A percentile compares a stretch with the other conserved stretches of the same genome.
Evolutionary conservation across 2,329 filamentous ascomycete species (phyloP).

Genomic region (Byssoonygena ceratinophila): DNA sequence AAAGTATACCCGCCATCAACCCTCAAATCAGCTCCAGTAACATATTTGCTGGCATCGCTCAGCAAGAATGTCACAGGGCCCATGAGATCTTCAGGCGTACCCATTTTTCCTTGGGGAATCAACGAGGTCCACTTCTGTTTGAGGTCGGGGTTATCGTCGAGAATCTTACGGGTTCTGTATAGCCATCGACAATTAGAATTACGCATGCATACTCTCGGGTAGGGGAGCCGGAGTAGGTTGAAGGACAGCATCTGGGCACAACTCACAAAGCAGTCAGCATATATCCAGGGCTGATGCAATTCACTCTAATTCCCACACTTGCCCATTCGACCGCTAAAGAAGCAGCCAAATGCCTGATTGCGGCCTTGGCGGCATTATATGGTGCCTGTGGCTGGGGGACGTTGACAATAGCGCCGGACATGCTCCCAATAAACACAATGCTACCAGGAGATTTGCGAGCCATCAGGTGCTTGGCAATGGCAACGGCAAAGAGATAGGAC

Average conservation of each 20-base stretch:
- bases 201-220: not conserved
- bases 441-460: constrained; percentile 65
- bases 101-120: constrained; percentile 91
- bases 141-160: constrained; percentile 84
- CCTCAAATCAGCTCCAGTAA: constrained; percentile 64
- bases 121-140: constrained; percentile 83
- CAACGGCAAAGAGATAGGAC: constrained; percentile 77
- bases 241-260: constrained; percentile 16
- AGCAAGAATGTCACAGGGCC: constrained; percentile 80
- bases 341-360: constrained; percentile 74
- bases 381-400: constrained; percentile 87
- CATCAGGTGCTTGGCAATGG: constrained; percentile 81
- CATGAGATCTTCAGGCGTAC: constrained; percentile 81
- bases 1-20: constrained; percentile 87
- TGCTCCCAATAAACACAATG: constrained; percentile 91
- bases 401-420: constrained; percentile 89
- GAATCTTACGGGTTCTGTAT: constrained; percentile 75
- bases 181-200: not conserved
- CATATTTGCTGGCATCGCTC: constrained; percentile 66
- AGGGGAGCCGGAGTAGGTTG: not conserved
- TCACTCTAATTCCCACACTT: constrained; percentile 74
- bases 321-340: constrained; percentile 94
- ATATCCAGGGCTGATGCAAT: constrained; percentile 90
- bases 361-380: constrained; percentile 89
- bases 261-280: constrained; percentile 88